Evolutionary conservation across 768 basidiomycete species (phyloP).

Genomic region (Lactarius hengduanensis): DNA sequence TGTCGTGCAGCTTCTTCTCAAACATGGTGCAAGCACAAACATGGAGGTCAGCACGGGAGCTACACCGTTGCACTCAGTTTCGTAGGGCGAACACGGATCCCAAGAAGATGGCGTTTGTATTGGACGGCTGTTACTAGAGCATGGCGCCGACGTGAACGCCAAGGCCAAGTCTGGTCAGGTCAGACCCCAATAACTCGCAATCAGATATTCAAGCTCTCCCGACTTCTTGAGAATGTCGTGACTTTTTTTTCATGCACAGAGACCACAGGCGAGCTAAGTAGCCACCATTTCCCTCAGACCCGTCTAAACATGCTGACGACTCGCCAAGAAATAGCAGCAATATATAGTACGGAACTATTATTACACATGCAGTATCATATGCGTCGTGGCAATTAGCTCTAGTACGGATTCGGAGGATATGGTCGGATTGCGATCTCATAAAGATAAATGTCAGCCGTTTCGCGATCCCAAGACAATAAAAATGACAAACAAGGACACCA

Average conservation of each 20-base stretch:
- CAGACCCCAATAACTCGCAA: too few relatives aligned
- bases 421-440: not conserved
- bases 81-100: too few relatives aligned
- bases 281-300: not conserved
- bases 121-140: not conserved
- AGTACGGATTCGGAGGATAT: not conserved
- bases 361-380: not conserved
- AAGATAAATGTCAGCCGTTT: not conserved
- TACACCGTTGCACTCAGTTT: too few relatives aligned
- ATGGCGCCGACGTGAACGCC: not conserved
- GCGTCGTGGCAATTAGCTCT: not conserved
- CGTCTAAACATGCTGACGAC: not conserved
- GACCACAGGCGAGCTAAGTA: not conserved
- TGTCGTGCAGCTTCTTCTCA: too few relatives aligned
- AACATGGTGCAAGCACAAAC: too few relatives aligned
- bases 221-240: not conserved
- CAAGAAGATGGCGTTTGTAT: too few relatives aligned
- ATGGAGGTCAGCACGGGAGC: too few relatives aligned
- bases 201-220: not conserved
- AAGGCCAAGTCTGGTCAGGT: not conserved
- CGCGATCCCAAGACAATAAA: not conserved
- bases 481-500: not conserved
- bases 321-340: not conserved
- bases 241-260: too few relatives aligned
- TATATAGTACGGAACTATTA: not conserved